Percentiles rank a stretch among this genome's conserved stretches.
phyloP scores from a whole-genome alignment of 805 yeast species.

The Candida yuanshanica region DNA sequence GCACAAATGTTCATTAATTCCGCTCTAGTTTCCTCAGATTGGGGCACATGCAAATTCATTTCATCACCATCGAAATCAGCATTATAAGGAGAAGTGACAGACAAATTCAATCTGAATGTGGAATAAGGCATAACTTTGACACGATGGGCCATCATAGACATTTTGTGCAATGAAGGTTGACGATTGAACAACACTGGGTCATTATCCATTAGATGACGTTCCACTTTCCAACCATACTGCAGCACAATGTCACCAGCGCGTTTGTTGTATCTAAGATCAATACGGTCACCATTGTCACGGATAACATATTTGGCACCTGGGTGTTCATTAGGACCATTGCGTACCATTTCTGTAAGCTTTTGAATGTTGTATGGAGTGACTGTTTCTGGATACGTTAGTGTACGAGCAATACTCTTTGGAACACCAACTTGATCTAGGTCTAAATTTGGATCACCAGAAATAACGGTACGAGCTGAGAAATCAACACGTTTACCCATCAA shows the following conservation, averaged over 20 bases:
- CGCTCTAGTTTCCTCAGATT: constrained; percentile 95
- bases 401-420: constrained; percentile 93
- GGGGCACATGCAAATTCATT: constrained; percentile 99
- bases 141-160: constrained; percentile 99
- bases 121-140: constrained; percentile 99
- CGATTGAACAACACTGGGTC: constrained; percentile 98
- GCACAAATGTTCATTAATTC: constrained; percentile 93
- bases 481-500: constrained; percentile 99
- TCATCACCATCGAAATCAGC: constrained; percentile 99
- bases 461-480: constrained; percentile 97
- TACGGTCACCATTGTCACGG: constrained; percentile 98
- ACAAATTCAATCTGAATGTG: constrained; percentile 90
- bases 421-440: constrained; percentile 99
- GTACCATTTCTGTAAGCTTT: constrained; percentile 83
- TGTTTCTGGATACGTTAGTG: constrained; percentile 92
- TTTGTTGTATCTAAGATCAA: constrained; percentile 92
- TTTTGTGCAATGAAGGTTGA: constrained; percentile 98
- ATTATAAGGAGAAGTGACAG: constrained; percentile 98
- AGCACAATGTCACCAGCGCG: constrained; percentile 97
- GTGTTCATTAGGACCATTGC: constrained; percentile 98
- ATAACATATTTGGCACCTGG: constrained; percentile 99
- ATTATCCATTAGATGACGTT: constrained; percentile 94
- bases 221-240: constrained; percentile 99
- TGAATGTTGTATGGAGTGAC: constrained; percentile 98
- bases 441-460: constrained; percentile 97